Evolutionary conservation across 2,329 filamentous ascomycete species (phyloP).

Genomic region (Trichoderma atroviride): DNA sequence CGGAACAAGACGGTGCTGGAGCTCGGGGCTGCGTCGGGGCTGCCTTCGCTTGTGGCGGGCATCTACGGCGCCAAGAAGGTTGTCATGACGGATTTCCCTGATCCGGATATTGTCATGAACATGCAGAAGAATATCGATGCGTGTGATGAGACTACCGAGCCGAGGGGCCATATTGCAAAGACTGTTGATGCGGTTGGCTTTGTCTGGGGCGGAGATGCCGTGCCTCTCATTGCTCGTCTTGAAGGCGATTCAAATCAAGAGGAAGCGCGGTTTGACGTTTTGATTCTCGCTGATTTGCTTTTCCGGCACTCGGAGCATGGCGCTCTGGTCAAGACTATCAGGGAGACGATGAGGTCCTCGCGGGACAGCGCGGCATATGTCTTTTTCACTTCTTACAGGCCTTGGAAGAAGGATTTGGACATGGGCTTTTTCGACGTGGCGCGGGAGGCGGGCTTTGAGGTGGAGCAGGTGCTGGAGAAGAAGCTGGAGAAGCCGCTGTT

Average conservation of each 20-base stretch:
- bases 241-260: background rate
- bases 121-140: slow-evolving; percentile 74
- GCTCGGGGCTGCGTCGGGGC: slow-evolving; percentile 83
- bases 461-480: slow-evolving; percentile 79
- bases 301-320: slow-evolving; percentile 89
- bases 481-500: slow-evolving; percentile 87
- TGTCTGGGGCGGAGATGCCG: slow-evolving; percentile 75
- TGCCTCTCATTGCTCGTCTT: slow-evolving; percentile 61
- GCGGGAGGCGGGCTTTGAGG: slow-evolving; percentile 68
- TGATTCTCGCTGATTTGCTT: slow-evolving; percentile 85
- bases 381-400: slow-evolving; percentile 92
- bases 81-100: slow-evolving; percentile 88
- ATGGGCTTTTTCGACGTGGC: slow-evolving; percentile 83
- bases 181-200: slow-evolving; percentile 68
- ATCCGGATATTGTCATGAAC: slow-evolving; percentile 78
- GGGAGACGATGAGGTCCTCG: slow-evolving; percentile 62
- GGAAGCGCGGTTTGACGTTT: slow-evolving; percentile 66
- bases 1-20: slow-evolving; percentile 74
- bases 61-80: slow-evolving; percentile 69
- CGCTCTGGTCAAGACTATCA: slow-evolving; percentile 74
- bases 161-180: slow-evolving; percentile 37
- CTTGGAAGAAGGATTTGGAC: slow-evolving; percentile 85
- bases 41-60: slow-evolving; percentile 78
- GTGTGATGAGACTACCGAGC: slow-evolving; percentile 46
- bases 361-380: slow-evolving; percentile 70